These are phyloP conservation scores for Salix exigua DNA, from an alignment of 345 rosid genomes.

Conservation along the genomic window DNA sequence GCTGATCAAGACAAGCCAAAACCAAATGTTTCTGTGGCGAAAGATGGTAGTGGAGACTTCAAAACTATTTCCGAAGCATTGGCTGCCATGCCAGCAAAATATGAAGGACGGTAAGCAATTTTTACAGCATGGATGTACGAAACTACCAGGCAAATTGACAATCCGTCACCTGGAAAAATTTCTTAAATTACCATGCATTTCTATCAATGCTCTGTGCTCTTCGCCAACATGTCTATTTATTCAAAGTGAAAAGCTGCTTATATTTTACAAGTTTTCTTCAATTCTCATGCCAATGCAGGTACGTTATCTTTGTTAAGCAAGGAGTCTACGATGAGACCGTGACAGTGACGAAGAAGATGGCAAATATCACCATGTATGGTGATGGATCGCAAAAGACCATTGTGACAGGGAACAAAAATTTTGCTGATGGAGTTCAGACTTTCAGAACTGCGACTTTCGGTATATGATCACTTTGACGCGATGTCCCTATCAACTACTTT, in stretches of 20 bases:
- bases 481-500: too few relatives aligned
- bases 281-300: slow-evolving; percentile 33
- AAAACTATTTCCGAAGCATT: slow-evolving; percentile 61
- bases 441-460: slow-evolving; percentile 64
- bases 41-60: slow-evolving; percentile 80
- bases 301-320: slow-evolving; percentile 58
- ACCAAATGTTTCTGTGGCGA: slow-evolving; percentile 63
- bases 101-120: slow-evolving; percentile 48
- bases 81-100: slow-evolving; percentile 51
- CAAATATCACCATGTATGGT: slow-evolving; percentile 60
- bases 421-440: slow-evolving; percentile 50
- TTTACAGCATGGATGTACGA: background rate
- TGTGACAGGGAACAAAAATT: slow-evolving; percentile 61
- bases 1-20: slow-evolving; percentile 22
- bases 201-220: background rate
- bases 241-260: background rate
- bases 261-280: background rate
- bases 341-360: slow-evolving; percentile 43
- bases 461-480: slow-evolving; percentile 17
- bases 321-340: slow-evolving; percentile 70
- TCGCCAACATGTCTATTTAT: background rate
- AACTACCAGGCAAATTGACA: background rate
- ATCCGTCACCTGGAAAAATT: background rate
- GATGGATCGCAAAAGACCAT: slow-evolving; percentile 82
- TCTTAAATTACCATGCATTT: background rate